phyloP scores from a whole-genome alignment of 176 grass and related monocot genomes.

The Dendrocalamus sinicus region DNA sequence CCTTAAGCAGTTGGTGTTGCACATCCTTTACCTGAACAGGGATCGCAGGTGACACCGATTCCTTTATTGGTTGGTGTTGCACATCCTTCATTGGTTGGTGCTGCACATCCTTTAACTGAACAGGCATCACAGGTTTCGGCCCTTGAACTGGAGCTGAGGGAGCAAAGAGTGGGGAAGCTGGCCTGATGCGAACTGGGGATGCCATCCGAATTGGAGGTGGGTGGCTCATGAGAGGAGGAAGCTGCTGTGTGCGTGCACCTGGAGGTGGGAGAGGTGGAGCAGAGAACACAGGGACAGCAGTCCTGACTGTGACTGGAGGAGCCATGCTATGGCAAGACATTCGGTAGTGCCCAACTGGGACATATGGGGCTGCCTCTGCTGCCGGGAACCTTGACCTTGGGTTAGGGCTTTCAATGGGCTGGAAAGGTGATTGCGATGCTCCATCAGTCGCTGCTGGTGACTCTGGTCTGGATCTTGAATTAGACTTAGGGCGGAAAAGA shows the following conservation, averaged over 20 bases:
- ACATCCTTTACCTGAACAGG: conserved; percentile 78
- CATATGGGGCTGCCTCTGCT: conserved; percentile 80
- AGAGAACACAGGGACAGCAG: conserved; percentile 92
- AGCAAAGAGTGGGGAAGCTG: conserved; percentile 65
- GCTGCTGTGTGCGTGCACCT: conserved; percentile 52
- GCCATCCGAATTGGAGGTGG: conserved; percentile 76
- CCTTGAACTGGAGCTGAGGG: conserved; percentile 51
- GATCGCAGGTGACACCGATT: conserved; percentile 34
- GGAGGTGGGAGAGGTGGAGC: conserved; percentile 85
- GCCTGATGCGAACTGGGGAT: conserved; percentile 84
- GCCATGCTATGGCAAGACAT: conserved; percentile 88
- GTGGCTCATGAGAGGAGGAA: conserved; percentile 68
- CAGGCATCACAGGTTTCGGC: conserved; percentile 46
- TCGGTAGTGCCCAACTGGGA: conserved; percentile 76
- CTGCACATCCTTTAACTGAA: conserved; percentile 72
- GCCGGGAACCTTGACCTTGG: conserved; percentile 75
- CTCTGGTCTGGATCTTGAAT: conserved; percentile 64
- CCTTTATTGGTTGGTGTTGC: conserved; percentile 36
- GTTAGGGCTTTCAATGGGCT: conserved; percentile 42
- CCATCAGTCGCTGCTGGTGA: conserved; percentile 54
- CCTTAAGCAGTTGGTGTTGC: conserved; percentile 38
- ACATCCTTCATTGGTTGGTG: conserved; percentile 58
- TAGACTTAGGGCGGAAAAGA: conserved; percentile 76
- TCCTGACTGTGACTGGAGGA: conserved; percentile 92
- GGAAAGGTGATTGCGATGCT: conserved; percentile 33